phyloP scores from a whole-genome alignment of 2,329 filamentous ascomycete genomes.

The Plectosphaerella plurivora region DNA sequence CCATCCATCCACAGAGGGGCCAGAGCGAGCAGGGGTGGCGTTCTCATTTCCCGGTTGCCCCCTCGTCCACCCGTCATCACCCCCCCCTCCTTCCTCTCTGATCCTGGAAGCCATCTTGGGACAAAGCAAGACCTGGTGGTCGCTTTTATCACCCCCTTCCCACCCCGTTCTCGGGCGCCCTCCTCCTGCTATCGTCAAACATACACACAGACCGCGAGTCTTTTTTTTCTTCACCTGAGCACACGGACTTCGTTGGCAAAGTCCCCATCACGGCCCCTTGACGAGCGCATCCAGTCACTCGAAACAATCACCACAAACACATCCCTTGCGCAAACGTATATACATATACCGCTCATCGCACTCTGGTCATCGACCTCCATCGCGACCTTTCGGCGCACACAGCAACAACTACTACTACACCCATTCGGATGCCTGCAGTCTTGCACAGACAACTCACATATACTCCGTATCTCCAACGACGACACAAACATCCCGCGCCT shows the following conservation, averaged over 20 bases:
- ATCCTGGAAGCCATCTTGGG: not conserved
- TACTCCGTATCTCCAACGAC: not conserved
- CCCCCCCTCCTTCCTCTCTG: not conserved
- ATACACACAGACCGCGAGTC: not conserved
- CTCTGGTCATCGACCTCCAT: not conserved
- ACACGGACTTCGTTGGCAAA: constrained; percentile 54
- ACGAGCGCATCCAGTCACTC: constrained; percentile 1
- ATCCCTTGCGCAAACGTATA: no score
- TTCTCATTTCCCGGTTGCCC: not conserved
- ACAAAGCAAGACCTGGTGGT: not conserved
- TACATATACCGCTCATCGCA: constrained; percentile 2
- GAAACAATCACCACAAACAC: constrained; percentile 14
- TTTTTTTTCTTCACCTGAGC: constrained; percentile 1
- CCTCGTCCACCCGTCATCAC: not conserved
- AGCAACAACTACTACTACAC: not conserved
- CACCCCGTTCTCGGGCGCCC: not conserved
- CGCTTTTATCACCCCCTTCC: not conserved
- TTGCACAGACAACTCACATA: not conserved
- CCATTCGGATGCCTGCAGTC: not conserved
- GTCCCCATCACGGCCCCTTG: constrained; percentile 26
- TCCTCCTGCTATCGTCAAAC: not conserved
- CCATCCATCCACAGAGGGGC: no score
- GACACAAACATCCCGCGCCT: not conserved
- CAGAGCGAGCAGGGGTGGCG: not conserved
- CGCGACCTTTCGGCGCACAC: not conserved